phyloP scores from a whole-genome alignment of 2,329 filamentous ascomycete genomes.

The Arthrobotrys musiformis region DNA sequence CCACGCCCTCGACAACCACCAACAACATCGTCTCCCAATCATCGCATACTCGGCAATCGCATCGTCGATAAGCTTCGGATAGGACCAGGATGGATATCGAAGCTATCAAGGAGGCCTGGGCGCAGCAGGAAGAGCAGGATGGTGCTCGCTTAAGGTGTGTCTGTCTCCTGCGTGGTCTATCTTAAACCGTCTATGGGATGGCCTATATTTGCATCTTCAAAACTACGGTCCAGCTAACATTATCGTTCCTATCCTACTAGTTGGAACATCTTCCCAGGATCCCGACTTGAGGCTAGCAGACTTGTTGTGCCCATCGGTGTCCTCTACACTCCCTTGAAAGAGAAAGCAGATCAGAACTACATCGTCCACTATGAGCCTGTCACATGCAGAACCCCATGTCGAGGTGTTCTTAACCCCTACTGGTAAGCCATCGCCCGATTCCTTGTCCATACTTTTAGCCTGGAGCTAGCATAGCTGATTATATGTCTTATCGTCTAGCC shows the following conservation, averaged over 20 bases:
- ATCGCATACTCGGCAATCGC: slow-evolving; percentile 35
- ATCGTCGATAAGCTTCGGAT: slow-evolving; percentile 34
- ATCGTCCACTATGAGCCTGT: slow-evolving; percentile 91
- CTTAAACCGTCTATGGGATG: neutral
- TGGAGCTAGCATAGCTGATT: neutral
- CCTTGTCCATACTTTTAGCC: neutral
- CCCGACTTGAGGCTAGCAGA: slow-evolving; percentile 95
- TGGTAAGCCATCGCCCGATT: slow-evolving; percentile 71
- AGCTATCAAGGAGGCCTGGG: slow-evolving; percentile 52
- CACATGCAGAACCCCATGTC: slow-evolving; percentile 89
- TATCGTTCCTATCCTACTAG: slow-evolving; percentile 61
- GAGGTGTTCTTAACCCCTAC: slow-evolving; percentile 95
- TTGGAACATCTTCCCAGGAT: slow-evolving; percentile 99
- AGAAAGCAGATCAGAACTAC: slow-evolving; percentile 71
- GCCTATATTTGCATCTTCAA: neutral
- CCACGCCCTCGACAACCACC: slow-evolving; percentile 13
- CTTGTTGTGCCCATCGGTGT: slow-evolving; percentile 96
- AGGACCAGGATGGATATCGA: slow-evolving; percentile 53
- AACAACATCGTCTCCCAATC: slow-evolving; percentile 4
- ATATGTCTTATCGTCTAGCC: slow-evolving; percentile 65
- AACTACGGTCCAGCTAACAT: neutral
- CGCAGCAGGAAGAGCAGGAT: slow-evolving; percentile 53
- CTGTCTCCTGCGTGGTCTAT: slow-evolving; percentile 16
- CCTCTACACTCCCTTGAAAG: slow-evolving; percentile 93
- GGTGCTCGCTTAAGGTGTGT: slow-evolving; percentile 56